Conservation (phyloP, 1,284 basidiomycete genomes). For the Vanrija pseudolonga region DNA sequence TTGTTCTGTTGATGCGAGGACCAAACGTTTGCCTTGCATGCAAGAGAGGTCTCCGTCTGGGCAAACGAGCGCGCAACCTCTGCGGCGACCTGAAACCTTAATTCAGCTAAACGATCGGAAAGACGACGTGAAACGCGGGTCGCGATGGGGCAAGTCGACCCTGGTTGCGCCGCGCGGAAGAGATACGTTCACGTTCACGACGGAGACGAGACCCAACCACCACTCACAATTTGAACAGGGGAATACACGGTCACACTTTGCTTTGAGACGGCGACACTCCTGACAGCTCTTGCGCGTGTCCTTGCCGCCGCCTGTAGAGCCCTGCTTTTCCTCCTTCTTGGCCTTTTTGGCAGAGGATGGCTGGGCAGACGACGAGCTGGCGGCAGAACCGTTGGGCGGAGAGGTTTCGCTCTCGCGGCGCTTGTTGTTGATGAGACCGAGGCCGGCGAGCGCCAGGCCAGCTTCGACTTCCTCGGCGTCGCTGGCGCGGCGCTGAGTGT, state of each 20-base stretch:
- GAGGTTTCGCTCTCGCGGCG: neutral
- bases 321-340: slow-evolving; percentile 16
- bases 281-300: slow-evolving; percentile 39
- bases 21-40: slow-evolving; percentile 46
- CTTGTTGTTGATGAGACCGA: slow-evolving; percentile 15
- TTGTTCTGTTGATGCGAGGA: slow-evolving; percentile 43
- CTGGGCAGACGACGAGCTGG: neutral
- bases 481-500: neutral
- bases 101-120: too few relatives aligned
- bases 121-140: too few relatives aligned
- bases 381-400: neutral
- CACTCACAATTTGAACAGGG: slow-evolving; percentile 45
- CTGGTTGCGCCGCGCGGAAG: neutral
- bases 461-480: slow-evolving; percentile 30
- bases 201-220: neutral
- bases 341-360: neutral
- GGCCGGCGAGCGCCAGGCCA: slow-evolving; percentile 28
- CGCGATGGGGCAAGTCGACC: neutral
- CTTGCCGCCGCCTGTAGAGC: slow-evolving; percentile 5
- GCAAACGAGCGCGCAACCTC: slow-evolving; percentile 43
- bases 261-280: slow-evolving; percentile 43
- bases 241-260: slow-evolving; percentile 44
- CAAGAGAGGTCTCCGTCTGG: slow-evolving; percentile 46
- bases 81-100: slow-evolving; percentile 28
- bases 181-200: too few relatives aligned